A percentile compares a stretch with the other conserved stretches of the same genome.
Conservation (phyloP, 2,329 filamentous ascomycete genomes). For the Capronia epimyces region DNA sequence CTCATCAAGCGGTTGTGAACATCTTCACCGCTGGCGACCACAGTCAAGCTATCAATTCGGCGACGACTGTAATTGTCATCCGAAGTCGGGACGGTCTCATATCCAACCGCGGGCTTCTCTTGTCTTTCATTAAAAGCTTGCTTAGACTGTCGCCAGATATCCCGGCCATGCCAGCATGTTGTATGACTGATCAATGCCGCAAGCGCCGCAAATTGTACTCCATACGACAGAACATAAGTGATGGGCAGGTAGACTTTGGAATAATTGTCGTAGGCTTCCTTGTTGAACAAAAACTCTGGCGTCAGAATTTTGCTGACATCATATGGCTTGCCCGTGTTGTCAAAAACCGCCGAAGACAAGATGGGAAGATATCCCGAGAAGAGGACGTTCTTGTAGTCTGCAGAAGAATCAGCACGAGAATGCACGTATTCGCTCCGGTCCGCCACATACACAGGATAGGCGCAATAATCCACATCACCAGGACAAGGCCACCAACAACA, state of each 20-base stretch:
- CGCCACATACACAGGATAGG: constrained; percentile 56
- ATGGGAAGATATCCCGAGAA: constrained; percentile 84
- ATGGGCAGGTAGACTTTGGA: constrained; percentile 80
- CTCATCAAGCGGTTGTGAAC: constrained; percentile 80
- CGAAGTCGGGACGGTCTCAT: constrained; percentile 47
- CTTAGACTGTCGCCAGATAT: constrained; percentile 73
- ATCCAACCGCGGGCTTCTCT: constrained; percentile 48
- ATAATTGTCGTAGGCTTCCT: constrained; percentile 70
- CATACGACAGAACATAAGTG: constrained; percentile 82
- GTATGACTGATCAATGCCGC: constrained; percentile 77
- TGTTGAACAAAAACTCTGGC: constrained; percentile 69
- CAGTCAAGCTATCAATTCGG: constrained; percentile 16
- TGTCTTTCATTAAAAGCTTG: constrained; percentile 60
- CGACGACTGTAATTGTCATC: constrained; percentile 8
- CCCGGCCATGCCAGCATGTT: constrained; percentile 74
- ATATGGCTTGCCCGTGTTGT: constrained; percentile 75
- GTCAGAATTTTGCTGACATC: constrained; percentile 77
- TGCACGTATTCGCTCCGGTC: neutral
- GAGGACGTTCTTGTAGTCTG: constrained; percentile 67
- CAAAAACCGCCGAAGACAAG: constrained; percentile 75
- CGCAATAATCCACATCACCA: constrained; percentile 80
- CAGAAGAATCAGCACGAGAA: constrained; percentile 32
- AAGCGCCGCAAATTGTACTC: constrained; percentile 76
- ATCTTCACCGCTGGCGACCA: constrained; percentile 57
- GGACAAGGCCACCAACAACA: constrained; percentile 69